phyloP scores from a whole-genome alignment of 2,329 filamentous ascomycete species.

The Clonostachys solani region DNA sequence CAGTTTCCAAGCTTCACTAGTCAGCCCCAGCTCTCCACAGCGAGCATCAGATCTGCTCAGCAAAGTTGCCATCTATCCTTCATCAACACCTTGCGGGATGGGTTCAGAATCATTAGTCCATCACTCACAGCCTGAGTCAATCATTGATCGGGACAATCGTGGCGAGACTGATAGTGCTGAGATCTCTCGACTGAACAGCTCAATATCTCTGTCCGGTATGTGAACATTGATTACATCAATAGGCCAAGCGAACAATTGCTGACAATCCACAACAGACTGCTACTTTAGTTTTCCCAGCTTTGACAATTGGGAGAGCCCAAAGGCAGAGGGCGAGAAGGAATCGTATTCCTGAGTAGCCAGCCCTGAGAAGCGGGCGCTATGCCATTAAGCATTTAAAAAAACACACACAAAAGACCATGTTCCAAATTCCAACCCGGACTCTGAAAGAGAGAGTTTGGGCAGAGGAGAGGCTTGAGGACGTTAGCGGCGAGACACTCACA shows the following conservation, averaged over 20 bases:
- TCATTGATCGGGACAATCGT: background rate
- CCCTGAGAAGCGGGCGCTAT: too few relatives aligned
- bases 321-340: conserved; percentile 7
- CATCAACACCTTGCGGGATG: too few relatives aligned
- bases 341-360: background rate
- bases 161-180: background rate
- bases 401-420: too few relatives aligned
- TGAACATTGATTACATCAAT: background rate
- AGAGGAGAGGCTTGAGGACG: too few relatives aligned
- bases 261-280: conserved; percentile 14
- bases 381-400: too few relatives aligned
- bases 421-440: too few relatives aligned
- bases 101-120: too few relatives aligned
- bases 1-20: conserved; percentile 46
- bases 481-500: too few relatives aligned
- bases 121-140: background rate
- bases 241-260: background rate
- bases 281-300: conserved; percentile 75
- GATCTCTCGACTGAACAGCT: background rate
- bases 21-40: conserved; percentile 1
- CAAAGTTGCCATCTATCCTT: conserved; percentile 32
- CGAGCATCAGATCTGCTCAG: conserved; percentile 52
- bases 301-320: conserved; percentile 56
- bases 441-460: too few relatives aligned
- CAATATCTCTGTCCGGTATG: background rate